A percentile compares a stretch with the other conserved stretches of the same genome.
phyloP scores from a whole-genome alignment of 345 rosid genomes.

The Raphanus sativus region DNA sequence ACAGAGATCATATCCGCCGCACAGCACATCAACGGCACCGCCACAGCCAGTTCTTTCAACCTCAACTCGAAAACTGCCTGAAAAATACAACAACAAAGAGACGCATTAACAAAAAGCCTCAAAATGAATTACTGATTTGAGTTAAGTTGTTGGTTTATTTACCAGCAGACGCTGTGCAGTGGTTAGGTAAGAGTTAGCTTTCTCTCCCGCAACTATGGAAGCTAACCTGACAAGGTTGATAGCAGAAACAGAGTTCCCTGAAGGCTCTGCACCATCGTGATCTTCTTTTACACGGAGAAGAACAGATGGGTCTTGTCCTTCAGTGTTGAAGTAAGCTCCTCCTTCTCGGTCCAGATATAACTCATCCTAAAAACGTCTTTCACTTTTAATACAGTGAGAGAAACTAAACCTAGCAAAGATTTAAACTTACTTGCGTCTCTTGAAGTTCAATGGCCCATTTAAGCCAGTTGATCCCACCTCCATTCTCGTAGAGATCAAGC shows the following conservation, averaged over 20 bases:
- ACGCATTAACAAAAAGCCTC: background rate
- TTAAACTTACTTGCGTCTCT: constrained; percentile 61
- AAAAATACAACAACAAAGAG: constrained; percentile 8
- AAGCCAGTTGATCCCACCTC: constrained; percentile 64
- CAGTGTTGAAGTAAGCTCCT: constrained; percentile 86
- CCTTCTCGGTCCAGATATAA: constrained; percentile 86
- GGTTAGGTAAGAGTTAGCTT: constrained; percentile 56
- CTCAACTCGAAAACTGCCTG: constrained; percentile 85
- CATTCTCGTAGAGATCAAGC: constrained; percentile 79
- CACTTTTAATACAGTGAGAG: background rate
- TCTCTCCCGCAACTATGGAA: constrained; percentile 57
- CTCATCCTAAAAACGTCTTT: constrained; percentile 58
- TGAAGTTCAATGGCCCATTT: constrained; percentile 86
- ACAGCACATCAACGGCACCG: constrained; percentile 91
- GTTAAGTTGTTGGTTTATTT: background rate
- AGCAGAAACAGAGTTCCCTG: constrained; percentile 89
- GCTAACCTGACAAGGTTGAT: constrained; percentile 82
- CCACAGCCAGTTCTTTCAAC: constrained; percentile 78
- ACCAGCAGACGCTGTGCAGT: constrained; percentile 84
- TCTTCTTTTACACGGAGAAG: constrained; percentile 95
- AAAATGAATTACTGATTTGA: background rate
- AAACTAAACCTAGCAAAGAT: background rate
- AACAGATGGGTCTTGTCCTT: constrained; percentile 88
- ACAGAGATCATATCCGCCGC: constrained; percentile 68
- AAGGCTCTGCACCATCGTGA: constrained; percentile 97